Percentiles rank a stretch among this genome's conserved stretches.
phyloP scores from a whole-genome alignment of 1,139 yeast genomes.

The Suhomyces chickasaworum region DNA sequence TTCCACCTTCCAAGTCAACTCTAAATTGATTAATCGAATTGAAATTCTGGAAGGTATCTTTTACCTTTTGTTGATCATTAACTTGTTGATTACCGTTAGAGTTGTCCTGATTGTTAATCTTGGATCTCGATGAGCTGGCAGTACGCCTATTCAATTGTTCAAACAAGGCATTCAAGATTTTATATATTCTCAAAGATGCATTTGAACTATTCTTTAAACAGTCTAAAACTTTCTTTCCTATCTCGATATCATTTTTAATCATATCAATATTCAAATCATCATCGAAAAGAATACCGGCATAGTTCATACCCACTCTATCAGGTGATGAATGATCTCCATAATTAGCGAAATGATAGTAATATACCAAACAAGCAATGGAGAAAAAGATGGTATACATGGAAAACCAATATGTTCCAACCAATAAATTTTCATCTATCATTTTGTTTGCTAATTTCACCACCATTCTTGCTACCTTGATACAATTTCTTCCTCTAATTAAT shows the following conservation, averaged over 20 bases:
- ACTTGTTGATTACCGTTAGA: constrained; percentile 13
- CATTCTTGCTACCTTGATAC: constrained; percentile 81
- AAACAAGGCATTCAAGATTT: constrained; percentile 74
- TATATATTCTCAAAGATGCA: constrained; percentile 80
- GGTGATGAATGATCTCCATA: constrained; percentile 26
- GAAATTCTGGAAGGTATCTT: constrained; percentile 35
- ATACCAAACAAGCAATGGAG: constrained; percentile 84
- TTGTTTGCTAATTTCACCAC: constrained; percentile 84
- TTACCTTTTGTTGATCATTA: constrained; percentile 20
- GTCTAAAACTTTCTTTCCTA: constrained; percentile 75
- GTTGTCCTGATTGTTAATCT: constrained; percentile 1
- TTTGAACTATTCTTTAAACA: constrained; percentile 70
- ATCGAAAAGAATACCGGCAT: constrained; percentile 52
- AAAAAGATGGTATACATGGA: constrained; percentile 90
- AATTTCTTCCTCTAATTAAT: constrained; percentile 73
- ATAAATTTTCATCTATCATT: constrained; percentile 70
- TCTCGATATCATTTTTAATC: constrained; percentile 76
- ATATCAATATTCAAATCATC: constrained; percentile 67
- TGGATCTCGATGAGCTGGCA: constrained; percentile 40
- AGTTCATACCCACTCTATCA: constrained; percentile 33
- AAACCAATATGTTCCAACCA: constrained; percentile 92
- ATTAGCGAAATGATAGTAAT: constrained; percentile 75
- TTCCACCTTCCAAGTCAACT: not conserved
- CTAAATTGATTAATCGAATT: constrained; percentile 37
- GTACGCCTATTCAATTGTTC: constrained; percentile 77